Conservation (phyloP, 2,329 filamentous ascomycete genomes). For the Sphaerulina vaccinii region DNA sequence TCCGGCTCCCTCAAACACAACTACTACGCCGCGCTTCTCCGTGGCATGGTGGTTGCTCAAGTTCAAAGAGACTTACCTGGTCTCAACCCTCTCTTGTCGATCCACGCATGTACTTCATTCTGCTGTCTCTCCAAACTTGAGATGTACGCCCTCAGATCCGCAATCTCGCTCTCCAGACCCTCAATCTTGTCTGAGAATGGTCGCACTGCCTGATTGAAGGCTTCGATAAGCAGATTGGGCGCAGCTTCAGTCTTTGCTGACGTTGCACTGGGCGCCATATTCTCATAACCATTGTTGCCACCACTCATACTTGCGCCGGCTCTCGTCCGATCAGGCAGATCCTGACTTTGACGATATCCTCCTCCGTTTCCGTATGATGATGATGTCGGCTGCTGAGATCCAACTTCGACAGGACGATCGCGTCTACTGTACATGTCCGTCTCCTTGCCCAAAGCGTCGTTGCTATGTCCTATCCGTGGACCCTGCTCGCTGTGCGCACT, state of each 20-base stretch:
- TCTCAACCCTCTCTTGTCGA: slow-evolving; percentile 55
- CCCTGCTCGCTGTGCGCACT: slow-evolving; percentile 36
- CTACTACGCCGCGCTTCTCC: no score
- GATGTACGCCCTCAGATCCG: slow-evolving; percentile 51
- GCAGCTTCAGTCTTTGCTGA: slow-evolving; percentile 41
- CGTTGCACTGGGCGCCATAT: slow-evolving; percentile 22
- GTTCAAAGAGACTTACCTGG: slow-evolving; percentile 43
- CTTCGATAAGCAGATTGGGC: slow-evolving; percentile 52
- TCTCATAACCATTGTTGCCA: slow-evolving; percentile 10
- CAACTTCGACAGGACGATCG: slow-evolving; percentile 42
- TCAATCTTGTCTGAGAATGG: slow-evolving; percentile 56
- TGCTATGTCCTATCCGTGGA: slow-evolving; percentile 20
- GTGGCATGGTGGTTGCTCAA: no score
- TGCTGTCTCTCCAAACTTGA: slow-evolving; percentile 53
- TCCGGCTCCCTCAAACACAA: no score
- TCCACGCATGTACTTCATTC: slow-evolving; percentile 54
- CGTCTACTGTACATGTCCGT: slow-evolving; percentile 47
- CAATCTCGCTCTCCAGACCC: slow-evolving; percentile 51
- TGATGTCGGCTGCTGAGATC: slow-evolving; percentile 15
- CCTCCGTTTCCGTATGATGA: neutral
- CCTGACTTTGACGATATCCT: slow-evolving; percentile 5
- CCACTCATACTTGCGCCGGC: slow-evolving; percentile 5
- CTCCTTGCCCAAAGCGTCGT: slow-evolving; percentile 28
- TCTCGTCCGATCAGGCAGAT: slow-evolving; percentile 5
- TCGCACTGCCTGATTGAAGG: slow-evolving; percentile 54